phyloP scores from a whole-genome alignment of 352 stramenopile genomes.

The Phytophthora constricta region DNA sequence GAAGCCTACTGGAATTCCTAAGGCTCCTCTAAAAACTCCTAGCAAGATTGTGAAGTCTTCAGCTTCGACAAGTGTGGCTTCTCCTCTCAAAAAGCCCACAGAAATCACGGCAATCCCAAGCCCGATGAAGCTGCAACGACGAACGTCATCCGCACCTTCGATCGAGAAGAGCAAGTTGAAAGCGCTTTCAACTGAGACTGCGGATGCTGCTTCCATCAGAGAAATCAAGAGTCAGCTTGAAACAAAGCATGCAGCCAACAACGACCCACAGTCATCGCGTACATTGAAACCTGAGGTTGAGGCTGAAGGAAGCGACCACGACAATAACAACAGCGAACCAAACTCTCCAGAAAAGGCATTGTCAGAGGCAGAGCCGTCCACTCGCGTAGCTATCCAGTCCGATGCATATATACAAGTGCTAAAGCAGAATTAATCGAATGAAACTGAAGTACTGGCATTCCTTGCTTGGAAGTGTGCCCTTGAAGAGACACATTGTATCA shows the following conservation, averaged over 20 bases:
- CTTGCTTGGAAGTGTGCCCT: neutral
- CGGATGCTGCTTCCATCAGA: constrained; percentile 55
- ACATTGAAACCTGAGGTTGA: constrained; percentile 33
- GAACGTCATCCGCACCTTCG: constrained; percentile 24
- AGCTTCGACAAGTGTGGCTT: constrained; percentile 14
- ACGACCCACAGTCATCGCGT: constrained; percentile 13
- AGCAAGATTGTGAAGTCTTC: constrained; percentile 53
- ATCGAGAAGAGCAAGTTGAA: constrained; percentile 41
- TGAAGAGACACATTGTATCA: constrained; percentile 23
- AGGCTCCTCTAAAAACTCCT: constrained; percentile 45
- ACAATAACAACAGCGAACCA: constrained; percentile 53
- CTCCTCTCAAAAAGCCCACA: constrained; percentile 38
- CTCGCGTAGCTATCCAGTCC: constrained; percentile 19
- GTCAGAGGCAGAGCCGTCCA: constrained; percentile 28
- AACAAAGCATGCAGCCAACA: constrained; percentile 50
- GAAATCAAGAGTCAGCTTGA: constrained; percentile 67
- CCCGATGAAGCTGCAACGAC: constrained; percentile 38
- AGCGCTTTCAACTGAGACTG: constrained; percentile 21
- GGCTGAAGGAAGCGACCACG: constrained; percentile 28
- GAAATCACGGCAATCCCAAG: constrained; percentile 28
- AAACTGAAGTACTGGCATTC: constrained; percentile 27
- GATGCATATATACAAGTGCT: constrained; percentile 11
- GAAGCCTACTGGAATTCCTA: constrained; percentile 31
- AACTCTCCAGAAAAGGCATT: constrained; percentile 44
- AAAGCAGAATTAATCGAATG: constrained; percentile 9